Percentiles rank a stretch among this genome's conserved stretches.
phyloP scores from a whole-genome alignment of 2,329 filamentous ascomycete species.

The Epichloe baconii region DNA sequence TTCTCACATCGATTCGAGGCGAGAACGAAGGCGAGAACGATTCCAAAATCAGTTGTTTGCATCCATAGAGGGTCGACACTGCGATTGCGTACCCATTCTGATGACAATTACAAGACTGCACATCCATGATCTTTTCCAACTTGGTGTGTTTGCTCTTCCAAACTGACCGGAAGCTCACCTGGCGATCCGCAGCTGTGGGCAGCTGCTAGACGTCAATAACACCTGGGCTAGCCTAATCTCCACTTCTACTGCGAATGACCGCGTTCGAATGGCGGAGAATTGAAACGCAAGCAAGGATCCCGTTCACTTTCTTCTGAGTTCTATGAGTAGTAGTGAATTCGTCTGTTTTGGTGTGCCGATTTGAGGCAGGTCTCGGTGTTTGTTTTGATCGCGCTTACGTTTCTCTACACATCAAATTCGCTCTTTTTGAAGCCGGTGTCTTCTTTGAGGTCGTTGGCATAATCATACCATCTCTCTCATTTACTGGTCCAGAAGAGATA shows the following conservation, averaged over 20 bases:
- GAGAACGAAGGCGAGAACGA: not conserved
- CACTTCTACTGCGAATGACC: not conserved
- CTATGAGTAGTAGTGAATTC: not conserved
- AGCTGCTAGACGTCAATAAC: not conserved
- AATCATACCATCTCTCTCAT: not conserved
- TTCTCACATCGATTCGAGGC: not conserved
- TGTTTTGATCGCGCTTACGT: not conserved
- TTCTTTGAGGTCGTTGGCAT: not conserved
- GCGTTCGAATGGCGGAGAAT: not conserved
- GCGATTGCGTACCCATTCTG: not conserved
- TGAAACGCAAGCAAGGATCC: not conserved
- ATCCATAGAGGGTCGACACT: too few relatives aligned
- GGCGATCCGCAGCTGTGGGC: not conserved
- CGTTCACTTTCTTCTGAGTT: not conserved
- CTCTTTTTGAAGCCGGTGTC: not conserved
- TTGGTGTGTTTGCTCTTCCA: not conserved
- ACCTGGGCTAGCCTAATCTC: not conserved
- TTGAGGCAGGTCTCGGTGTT: not conserved
- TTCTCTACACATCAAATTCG: not conserved
- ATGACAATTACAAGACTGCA: not conserved
- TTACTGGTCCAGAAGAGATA: not conserved
- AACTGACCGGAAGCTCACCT: not conserved
- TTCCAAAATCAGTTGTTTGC: too few relatives aligned
- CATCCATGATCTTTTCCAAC: too few relatives aligned
- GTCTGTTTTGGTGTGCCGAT: not conserved